Evolutionary conservation across 2,329 filamentous ascomycete species (phyloP).

Genomic region (Geosmithia flava): DNA sequence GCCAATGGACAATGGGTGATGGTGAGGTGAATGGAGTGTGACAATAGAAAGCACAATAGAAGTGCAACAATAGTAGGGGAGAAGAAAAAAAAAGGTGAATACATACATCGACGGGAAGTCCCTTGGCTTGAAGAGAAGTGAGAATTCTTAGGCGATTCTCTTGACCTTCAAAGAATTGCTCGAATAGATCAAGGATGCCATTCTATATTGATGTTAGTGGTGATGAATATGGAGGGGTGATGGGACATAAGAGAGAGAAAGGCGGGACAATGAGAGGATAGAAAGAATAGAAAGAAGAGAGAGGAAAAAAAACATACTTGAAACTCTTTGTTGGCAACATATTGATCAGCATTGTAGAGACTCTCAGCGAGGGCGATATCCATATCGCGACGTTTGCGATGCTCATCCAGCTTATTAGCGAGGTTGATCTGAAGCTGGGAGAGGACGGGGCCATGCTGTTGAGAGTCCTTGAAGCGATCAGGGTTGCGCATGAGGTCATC

Average conservation of each 20-base stretch:
- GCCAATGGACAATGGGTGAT: too few relatives aligned
- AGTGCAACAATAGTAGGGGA: not conserved
- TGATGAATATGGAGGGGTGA: too few relatives aligned
- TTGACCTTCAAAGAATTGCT: slow-evolving; percentile 30
- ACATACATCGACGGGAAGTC: slow-evolving; percentile 37
- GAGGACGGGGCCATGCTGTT: slow-evolving; percentile 39
- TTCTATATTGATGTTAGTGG: slow-evolving; percentile 14
- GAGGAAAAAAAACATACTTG: slow-evolving; percentile 22
- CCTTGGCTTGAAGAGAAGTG: slow-evolving; percentile 26
- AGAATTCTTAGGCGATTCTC: slow-evolving; percentile 33
- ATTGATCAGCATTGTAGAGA: slow-evolving; percentile 17
- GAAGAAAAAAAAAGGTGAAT: not conserved
- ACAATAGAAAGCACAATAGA: not conserved
- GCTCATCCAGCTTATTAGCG: slow-evolving; percentile 15
- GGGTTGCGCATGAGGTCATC: slow-evolving; percentile 43
- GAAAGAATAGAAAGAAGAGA: not conserved
- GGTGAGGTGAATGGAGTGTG: not conserved
- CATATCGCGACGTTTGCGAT: slow-evolving; percentile 17
- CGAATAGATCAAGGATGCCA: slow-evolving; percentile 22
- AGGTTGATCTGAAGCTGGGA: slow-evolving; percentile 29
- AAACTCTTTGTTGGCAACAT: slow-evolving; percentile 20
- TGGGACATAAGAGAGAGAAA: slow-evolving; percentile 1
- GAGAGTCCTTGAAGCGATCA: slow-evolving; percentile 36
- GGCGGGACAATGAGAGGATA: not conserved
- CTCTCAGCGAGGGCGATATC: slow-evolving; percentile 25